These are phyloP conservation scores for Quercus ilex DNA, from an alignment of 306 rosid genomes.

Conservation along the genomic window DNA sequence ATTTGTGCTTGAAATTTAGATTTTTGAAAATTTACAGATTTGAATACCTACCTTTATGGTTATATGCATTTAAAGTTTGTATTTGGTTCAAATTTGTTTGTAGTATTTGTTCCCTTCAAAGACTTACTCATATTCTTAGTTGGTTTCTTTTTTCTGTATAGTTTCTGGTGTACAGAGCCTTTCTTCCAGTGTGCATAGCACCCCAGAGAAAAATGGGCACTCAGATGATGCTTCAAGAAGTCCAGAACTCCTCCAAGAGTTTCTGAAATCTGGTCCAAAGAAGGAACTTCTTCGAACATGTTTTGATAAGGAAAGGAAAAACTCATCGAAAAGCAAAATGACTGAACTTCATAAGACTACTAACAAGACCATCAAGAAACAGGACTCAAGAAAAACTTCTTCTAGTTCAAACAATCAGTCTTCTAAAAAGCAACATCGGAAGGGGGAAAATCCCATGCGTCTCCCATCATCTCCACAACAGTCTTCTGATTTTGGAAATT, in stretches of 20 bases:
- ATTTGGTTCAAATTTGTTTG: neutral
- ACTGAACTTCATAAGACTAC: conserved; percentile 51
- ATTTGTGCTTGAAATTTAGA: neutral
- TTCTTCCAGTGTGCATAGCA: conserved; percentile 77
- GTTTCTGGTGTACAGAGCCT: conserved; percentile 80
- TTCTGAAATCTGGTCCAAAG: conserved; percentile 69
- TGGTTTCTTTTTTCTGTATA: conserved; percentile 34
- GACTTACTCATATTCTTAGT: conserved; percentile 15
- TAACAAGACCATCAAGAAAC: conserved; percentile 67
- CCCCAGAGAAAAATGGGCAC: conserved; percentile 75
- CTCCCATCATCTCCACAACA: conserved; percentile 52
- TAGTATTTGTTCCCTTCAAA: conserved; percentile 14
- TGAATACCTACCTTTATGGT: neutral
- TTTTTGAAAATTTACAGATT: neutral
- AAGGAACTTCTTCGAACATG: conserved; percentile 63
- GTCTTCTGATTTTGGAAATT: conserved; percentile 65
- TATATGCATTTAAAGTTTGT: neutral
- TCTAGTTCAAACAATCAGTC: conserved; percentile 51
- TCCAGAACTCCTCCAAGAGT: conserved; percentile 71
- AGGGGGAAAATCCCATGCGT: conserved; percentile 81
- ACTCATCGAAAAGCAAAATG: conserved; percentile 49
- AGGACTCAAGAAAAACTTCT: conserved; percentile 64
- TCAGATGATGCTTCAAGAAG: conserved; percentile 76
- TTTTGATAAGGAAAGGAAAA: conserved; percentile 62
- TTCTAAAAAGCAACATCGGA: conserved; percentile 76